Evolutionary conservation across 768 basidiomycete genomes (phyloP).

Genomic region (Crepidotus variabilis): DNA sequence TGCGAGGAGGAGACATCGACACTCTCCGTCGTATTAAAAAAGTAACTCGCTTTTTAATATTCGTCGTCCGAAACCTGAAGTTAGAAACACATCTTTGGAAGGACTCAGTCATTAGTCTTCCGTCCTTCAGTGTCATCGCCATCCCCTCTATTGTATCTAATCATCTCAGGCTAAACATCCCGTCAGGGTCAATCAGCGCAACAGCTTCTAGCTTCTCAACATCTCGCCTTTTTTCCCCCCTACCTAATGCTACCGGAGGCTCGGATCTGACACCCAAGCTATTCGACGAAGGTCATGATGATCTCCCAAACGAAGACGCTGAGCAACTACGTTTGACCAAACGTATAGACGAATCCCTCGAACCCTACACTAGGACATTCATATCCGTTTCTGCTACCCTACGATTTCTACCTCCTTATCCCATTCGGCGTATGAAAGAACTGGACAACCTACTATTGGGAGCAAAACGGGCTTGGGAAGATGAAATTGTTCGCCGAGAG

Average conservation of each 20-base stretch:
- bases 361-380: slow-evolving; percentile 81
- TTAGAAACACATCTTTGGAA: slow-evolving; percentile 95
- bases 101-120: slow-evolving; percentile 76
- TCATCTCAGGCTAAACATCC: slow-evolving; percentile 20
- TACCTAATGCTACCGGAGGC: slow-evolving; percentile 6
- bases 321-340: slow-evolving; percentile 66
- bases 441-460: slow-evolving; percentile 74
- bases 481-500: slow-evolving; percentile 76
- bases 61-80: slow-evolving; percentile 91
- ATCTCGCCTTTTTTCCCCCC: slow-evolving; percentile 12
- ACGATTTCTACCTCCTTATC: slow-evolving; percentile 89
- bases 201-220: slow-evolving; percentile 13
- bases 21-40: slow-evolving; percentile 85
- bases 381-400: slow-evolving; percentile 93
- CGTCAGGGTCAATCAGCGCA: slow-evolving; percentile 16
- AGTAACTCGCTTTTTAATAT: slow-evolving; percentile 87
- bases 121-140: slow-evolving; percentile 62
- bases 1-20: slow-evolving; percentile 83
- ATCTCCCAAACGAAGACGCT: slow-evolving; percentile 68
- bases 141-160: slow-evolving; percentile 42
- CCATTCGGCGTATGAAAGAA: slow-evolving; percentile 83
- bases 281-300: slow-evolving; percentile 22
- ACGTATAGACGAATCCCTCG: slow-evolving; percentile 77
- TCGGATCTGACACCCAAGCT: slow-evolving; percentile 1
- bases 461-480: slow-evolving; percentile 79